Evolutionary conservation across 805 yeast genomes (phyloP).

Genomic region (Saccharomycopsis malanga): DNA sequence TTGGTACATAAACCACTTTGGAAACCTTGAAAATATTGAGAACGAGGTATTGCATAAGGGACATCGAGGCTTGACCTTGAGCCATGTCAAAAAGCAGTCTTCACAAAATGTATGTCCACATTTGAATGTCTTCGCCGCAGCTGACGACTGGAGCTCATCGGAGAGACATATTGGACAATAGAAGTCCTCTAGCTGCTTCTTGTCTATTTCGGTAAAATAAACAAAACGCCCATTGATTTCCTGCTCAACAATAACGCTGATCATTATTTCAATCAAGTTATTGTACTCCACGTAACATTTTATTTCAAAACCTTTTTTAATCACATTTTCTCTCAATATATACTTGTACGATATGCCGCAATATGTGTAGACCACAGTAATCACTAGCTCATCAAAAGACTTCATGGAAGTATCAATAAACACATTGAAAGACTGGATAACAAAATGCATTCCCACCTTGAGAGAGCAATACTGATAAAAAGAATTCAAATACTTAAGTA

Average conservation of each 20-base stretch:
- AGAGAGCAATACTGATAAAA: conserved; percentile 2
- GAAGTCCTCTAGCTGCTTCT: neutral
- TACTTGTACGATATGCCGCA: conserved; percentile 9
- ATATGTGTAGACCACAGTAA: conserved; percentile 5
- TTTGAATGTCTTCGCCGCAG: conserved; percentile 3
- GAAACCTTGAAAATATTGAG: neutral
- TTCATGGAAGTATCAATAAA: neutral
- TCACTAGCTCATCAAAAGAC: neutral
- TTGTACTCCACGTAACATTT: conserved; percentile 7
- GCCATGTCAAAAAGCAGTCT: conserved; percentile 11
- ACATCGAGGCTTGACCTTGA: conserved; percentile 6
- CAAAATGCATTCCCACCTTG: neutral
- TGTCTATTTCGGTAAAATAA: neutral
- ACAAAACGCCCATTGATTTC: conserved; percentile 5
- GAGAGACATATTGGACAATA: conserved; percentile 14
- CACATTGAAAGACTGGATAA: neutral
- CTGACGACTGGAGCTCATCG: conserved; percentile 1
- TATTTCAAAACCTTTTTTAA: neutral
- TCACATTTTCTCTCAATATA: neutral
- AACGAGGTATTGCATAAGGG: conserved; percentile 13
- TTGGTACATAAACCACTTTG: neutral
- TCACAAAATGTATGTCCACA: conserved; percentile 16
- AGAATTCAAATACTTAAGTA: conserved; percentile 2
- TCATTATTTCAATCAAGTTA: conserved; percentile 4
- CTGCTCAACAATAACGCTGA: conserved; percentile 2